Percentiles rank a stretch among this genome's conserved stretches.
Conservation (phyloP, 805 yeast species). For the Priceomyces castillae region DNA sequence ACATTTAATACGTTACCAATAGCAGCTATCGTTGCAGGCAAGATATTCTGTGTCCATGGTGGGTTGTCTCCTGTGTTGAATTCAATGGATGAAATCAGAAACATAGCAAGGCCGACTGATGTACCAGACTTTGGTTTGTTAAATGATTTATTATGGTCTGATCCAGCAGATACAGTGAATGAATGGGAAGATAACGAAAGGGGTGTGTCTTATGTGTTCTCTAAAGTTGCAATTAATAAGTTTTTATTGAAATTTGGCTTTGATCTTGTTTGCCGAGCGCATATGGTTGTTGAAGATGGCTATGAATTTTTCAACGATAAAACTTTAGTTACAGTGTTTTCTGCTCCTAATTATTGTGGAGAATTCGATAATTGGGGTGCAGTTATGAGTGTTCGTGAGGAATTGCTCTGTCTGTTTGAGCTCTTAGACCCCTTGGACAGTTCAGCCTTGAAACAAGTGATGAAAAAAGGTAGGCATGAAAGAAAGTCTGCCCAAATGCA, state of each 20-base stretch:
- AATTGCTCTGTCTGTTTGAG: conserved; percentile 88
- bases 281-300: conserved; percentile 89
- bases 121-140: conserved; percentile 81
- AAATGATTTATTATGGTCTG: conserved; percentile 79
- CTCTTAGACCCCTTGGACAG: conserved; percentile 91
- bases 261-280: conserved; percentile 81
- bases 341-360: conserved; percentile 84
- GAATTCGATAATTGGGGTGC: conserved; percentile 89
- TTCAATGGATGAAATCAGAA: conserved; percentile 70
- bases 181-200: conserved; percentile 90
- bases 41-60: conserved; percentile 89
- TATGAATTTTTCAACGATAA: conserved; percentile 77
- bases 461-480: conserved; percentile 91
- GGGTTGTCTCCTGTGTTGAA: conserved; percentile 75
- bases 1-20: conserved; percentile 94
- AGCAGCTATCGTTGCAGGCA: conserved; percentile 93
- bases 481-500: conserved; percentile 54
- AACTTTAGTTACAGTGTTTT: conserved; percentile 72
- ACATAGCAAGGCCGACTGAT: conserved; percentile 78
- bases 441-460: conserved; percentile 87
- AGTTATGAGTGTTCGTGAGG: conserved; percentile 94
- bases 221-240: conserved; percentile 75
- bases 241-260: conserved; percentile 71
- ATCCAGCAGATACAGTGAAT: conserved; percentile 77
- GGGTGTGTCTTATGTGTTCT: conserved; percentile 79